Conservation (phyloP, 1,284 basidiomycete genomes). For the Marasmius oreades region DNA sequence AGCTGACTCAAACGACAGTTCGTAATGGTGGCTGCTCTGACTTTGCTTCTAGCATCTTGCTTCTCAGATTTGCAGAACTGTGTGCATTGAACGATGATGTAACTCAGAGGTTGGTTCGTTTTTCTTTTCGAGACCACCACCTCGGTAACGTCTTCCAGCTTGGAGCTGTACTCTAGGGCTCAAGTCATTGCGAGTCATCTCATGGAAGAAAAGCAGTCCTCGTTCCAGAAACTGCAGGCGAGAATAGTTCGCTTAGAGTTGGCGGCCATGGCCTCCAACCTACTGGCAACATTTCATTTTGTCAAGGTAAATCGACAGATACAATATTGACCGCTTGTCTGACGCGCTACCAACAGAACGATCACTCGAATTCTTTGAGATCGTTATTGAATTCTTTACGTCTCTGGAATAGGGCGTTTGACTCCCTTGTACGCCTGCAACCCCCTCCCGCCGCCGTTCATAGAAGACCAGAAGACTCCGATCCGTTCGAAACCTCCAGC, state of each 20-base stretch:
- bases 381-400: constrained; percentile 71
- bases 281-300: constrained; percentile 66
- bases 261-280: constrained; percentile 66
- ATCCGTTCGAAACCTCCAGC: constrained; percentile 57
- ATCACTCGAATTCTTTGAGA: constrained; percentile 57
- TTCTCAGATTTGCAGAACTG: constrained; percentile 65
- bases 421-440: constrained; percentile 62
- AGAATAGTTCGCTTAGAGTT: constrained; percentile 62
- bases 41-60: constrained; percentile 50
- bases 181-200: constrained; percentile 40
- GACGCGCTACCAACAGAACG: constrained; percentile 47
- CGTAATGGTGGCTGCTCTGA: constrained; percentile 40
- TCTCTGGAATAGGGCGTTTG: constrained; percentile 76
- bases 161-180: constrained; percentile 57
- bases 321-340: not conserved
- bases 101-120: constrained; percentile 50
- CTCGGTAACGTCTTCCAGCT: constrained; percentile 31
- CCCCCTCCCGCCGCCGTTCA: constrained; percentile 29
- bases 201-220: constrained; percentile 47
- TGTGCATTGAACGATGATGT: constrained; percentile 62
- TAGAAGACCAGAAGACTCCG: constrained; percentile 34
- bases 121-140: constrained; percentile 2
- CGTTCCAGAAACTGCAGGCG: constrained; percentile 52
- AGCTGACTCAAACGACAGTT: constrained; percentile 46
- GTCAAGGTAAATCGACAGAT: constrained; percentile 46